A percentile compares a stretch with the other conserved stretches of the same genome.
Conservation (phyloP, 1,284 basidiomycete genomes). For the Moesziomyces sp. region DNA sequence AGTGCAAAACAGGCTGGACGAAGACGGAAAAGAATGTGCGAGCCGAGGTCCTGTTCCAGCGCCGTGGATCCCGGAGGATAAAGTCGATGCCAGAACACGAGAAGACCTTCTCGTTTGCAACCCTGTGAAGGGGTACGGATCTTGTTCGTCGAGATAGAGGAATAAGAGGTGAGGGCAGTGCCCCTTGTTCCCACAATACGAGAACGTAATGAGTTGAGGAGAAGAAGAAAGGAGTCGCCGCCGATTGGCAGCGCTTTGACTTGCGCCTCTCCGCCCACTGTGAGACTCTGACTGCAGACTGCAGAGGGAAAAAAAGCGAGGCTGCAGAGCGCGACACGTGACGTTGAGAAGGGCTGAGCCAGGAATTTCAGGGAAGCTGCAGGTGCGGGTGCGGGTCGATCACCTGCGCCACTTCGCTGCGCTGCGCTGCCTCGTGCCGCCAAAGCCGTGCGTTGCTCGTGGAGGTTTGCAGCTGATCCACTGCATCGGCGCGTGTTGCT, state of each 20-base stretch:
- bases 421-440: too few relatives aligned
- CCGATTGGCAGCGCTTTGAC: neutral
- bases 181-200: slow-evolving; percentile 58
- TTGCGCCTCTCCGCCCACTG: neutral
- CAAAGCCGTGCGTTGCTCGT: neutral
- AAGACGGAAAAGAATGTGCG: slow-evolving; percentile 41
- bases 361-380: neutral
- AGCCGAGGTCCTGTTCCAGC: slow-evolving; percentile 46
- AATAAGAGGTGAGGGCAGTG: slow-evolving; percentile 31
- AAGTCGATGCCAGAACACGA: slow-evolving; percentile 39
- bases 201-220: slow-evolving; percentile 57
- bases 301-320: slow-evolving; percentile 2
- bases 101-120: slow-evolving; percentile 34
- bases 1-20: too few relatives aligned
- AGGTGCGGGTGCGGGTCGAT: neutral
- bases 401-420: too few relatives aligned
- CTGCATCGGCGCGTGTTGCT: slow-evolving; percentile 11
- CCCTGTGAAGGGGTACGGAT: slow-evolving; percentile 23
- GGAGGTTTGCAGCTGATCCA: slow-evolving; percentile 3
- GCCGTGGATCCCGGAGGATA: slow-evolving; percentile 16
- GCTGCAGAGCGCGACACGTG: neutral
- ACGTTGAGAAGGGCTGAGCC: neutral
- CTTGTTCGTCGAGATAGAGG: slow-evolving; percentile 60
- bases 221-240: slow-evolving; percentile 18
- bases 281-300: neutral